These are phyloP conservation scores for Penicillium crystallinum DNA, from an alignment of 495 filamentous ascomycete genomes.

Conservation along the genomic window DNA sequence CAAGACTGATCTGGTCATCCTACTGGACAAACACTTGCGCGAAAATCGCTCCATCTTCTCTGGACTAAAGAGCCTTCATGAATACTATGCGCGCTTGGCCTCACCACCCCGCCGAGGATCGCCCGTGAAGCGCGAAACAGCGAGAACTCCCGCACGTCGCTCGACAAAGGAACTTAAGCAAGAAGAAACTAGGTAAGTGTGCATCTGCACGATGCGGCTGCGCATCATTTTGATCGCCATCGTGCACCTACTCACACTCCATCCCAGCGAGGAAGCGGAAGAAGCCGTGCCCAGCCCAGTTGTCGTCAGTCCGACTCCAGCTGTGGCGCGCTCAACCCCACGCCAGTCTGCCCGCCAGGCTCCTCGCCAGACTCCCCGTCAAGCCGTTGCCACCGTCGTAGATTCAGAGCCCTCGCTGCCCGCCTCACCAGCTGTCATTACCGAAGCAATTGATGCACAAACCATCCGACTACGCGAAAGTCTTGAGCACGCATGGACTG, in stretches of 20 bases:
- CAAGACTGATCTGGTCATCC: constrained; percentile 75
- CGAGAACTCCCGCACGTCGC: constrained; percentile 9
- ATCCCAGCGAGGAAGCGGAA: neutral
- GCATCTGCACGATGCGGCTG: neutral
- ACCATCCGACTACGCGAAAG: constrained; percentile 57
- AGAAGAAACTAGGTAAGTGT: constrained; percentile 42
- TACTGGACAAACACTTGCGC: constrained; percentile 70
- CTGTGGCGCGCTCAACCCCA: neutral
- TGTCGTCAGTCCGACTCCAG: neutral
- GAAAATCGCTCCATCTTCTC: constrained; percentile 56
- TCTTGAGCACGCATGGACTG: constrained; percentile 38
- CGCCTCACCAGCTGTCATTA: constrained; percentile 77
- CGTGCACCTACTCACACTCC: neutral
- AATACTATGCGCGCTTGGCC: constrained; percentile 70
- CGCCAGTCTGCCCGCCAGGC: constrained; percentile 9
- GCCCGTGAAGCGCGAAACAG: constrained; percentile 67
- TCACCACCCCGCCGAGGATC: constrained; percentile 48
- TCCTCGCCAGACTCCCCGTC: constrained; percentile 16
- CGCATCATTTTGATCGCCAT: neutral
- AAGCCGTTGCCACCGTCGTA: constrained; percentile 21
- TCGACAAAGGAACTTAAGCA: constrained; percentile 31
- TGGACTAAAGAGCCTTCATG: constrained; percentile 56
- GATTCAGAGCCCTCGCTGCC: constrained; percentile 46
- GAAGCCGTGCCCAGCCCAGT: neutral
- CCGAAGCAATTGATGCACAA: constrained; percentile 70